Evolutionary conservation across 1,284 basidiomycete species (phyloP), one percentile per base, ranked within the genome.

Genomic region (Thecaphora frezii): DNA sequence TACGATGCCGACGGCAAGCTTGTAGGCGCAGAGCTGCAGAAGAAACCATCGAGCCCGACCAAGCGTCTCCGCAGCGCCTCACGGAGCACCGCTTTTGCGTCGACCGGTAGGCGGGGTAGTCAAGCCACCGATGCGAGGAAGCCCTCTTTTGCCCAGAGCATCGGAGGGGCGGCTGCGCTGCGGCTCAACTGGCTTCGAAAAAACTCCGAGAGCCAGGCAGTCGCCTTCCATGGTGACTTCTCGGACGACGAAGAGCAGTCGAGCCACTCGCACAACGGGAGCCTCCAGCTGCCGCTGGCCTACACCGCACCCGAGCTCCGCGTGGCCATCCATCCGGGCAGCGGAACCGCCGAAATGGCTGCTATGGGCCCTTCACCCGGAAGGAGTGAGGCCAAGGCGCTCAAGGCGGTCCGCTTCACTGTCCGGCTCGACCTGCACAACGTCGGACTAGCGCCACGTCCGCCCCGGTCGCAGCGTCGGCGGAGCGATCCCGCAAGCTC

Each of bases 361-460:
- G 5, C 19, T 39, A 23, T 43, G 47, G 7, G 45, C 53, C 5
- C 18, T 50, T 13, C 43, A 42, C 23, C 51, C 44, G n/a, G 22
- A 40, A 19, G 30, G 28, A 2, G 28, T 30, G 8, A 24, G 25
- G 21, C 39, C 18, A 16, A 13, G 16, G 16, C 54, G 2, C 47
- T 53, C 9, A 25, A 24, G 3, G 23, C 51, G 19, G 46, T 58
- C 33, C 53, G 57, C 16, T 75, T 74, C 42, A 52, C 26, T 19
- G 62, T 76, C 18, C 62, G 74, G 14, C 59, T 76, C 24, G 74
- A 76, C 43, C 46, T 76, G 21, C 72, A 76, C 47, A 46, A 44
- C 14, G 67, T 72, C 16, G 55, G 54, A 5, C 55, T 75, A 0
- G 73, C 73, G 23, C 58, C 62, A 5, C 51, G 51, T 14, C 71